Evolutionary conservation across 768 basidiomycete species (phyloP).

Genomic region (Tricholoma furcatifolium): DNA sequence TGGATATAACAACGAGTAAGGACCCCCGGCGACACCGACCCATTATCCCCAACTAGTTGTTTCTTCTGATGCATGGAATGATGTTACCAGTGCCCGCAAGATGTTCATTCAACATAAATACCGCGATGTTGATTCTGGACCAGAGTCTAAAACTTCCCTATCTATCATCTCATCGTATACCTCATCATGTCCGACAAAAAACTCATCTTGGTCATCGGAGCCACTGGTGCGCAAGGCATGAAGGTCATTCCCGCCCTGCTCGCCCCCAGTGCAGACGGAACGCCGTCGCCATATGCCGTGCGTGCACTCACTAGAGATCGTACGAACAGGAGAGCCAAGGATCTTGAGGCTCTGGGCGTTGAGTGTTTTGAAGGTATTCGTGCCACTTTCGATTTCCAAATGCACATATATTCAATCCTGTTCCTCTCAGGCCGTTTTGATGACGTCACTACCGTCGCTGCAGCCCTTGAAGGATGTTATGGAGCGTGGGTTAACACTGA

Average conservation of each 20-base stretch:
- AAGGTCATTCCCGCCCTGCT: conserved; percentile 38
- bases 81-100: not conserved
- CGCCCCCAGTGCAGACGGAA: conserved; percentile 30
- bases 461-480: conserved; percentile 33
- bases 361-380: conserved; percentile 35
- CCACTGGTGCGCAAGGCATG: conserved; percentile 45
- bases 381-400: not conserved
- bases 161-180: not conserved
- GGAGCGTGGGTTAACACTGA: conserved; percentile 42
- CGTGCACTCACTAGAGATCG: conserved; percentile 41
- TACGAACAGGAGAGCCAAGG: conserved; percentile 30
- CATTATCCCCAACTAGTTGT: not conserved
- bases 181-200: conserved; percentile 23
- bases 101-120: conserved; percentile 1
- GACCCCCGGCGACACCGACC: not conserved
- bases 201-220: conserved; percentile 44
- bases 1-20: conserved; percentile 9
- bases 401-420: not conserved
- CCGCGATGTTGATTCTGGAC: not conserved
- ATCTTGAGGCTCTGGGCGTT: conserved; percentile 33
- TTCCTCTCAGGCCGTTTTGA: conserved; percentile 27
- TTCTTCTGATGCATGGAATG: conserved; percentile 3
- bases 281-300: conserved; percentile 39
- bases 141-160: conserved; percentile 5
- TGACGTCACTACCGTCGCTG: conserved; percentile 27